Conservation (phyloP, 495 filamentous ascomycete species). For the Extremus antarcticus region DNA sequence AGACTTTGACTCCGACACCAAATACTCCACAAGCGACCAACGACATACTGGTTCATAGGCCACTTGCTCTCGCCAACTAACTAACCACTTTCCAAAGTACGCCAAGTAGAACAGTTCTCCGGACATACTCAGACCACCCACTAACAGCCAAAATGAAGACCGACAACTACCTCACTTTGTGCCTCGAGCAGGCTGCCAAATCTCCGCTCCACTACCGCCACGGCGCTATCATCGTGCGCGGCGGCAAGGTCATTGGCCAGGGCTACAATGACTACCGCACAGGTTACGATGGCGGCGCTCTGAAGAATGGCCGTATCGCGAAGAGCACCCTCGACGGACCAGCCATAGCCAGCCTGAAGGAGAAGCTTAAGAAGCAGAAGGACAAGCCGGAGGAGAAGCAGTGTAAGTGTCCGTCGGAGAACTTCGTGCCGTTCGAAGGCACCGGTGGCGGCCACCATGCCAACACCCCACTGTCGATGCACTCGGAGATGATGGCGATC, state of each 20-base stretch:
- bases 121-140: neutral
- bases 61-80: too few relatives aligned
- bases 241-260: constrained; percentile 41
- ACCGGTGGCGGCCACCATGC: constrained; percentile 23
- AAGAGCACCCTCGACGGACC: constrained; percentile 23
- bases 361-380: constrained; percentile 30
- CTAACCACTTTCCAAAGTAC: constrained; percentile 3
- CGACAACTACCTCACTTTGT: constrained; percentile 37
- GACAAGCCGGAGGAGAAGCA: constrained; percentile 25
- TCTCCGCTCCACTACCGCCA: constrained; percentile 41
- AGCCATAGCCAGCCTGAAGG: constrained; percentile 24
- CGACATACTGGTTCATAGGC: too few relatives aligned
- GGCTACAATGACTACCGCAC: constrained; percentile 40
- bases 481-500: constrained; percentile 48
- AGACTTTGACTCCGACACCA: too few relatives aligned
- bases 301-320: constrained; percentile 37
- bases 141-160: constrained; percentile 28
- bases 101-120: neutral
- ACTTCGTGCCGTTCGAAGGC: constrained; percentile 26
- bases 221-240: constrained; percentile 41
- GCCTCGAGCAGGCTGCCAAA: constrained; percentile 41
- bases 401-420: neutral
- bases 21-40: too few relatives aligned
- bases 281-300: constrained; percentile 32
- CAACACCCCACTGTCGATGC: constrained; percentile 39